Conservation (phyloP, 495 filamentous ascomycete species). For the Viridothelium virens region DNA sequence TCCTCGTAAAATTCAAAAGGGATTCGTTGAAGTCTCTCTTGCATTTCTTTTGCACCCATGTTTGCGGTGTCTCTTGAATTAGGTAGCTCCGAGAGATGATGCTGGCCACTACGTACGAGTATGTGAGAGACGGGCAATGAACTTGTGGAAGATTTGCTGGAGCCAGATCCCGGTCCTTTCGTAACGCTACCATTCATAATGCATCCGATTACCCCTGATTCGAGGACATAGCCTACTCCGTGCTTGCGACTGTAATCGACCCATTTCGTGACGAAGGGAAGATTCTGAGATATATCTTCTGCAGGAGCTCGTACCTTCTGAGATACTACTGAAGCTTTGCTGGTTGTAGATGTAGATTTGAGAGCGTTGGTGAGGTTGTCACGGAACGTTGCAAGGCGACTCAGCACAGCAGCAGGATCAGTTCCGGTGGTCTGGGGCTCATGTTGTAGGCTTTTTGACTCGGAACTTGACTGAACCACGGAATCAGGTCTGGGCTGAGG, state of each 20-base stretch:
- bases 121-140: slow-evolving; percentile 31
- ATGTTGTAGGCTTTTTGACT: background rate
- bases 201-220: slow-evolving; percentile 35
- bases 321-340: slow-evolving; percentile 9
- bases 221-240: slow-evolving; percentile 36
- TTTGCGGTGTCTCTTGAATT: slow-evolving; percentile 38
- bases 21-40: slow-evolving; percentile 53
- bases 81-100: background rate
- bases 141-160: slow-evolving; percentile 2
- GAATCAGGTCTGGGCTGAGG: background rate
- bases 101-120: slow-evolving; percentile 37
- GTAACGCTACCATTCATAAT: slow-evolving; percentile 26
- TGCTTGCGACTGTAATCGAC: slow-evolving; percentile 39
- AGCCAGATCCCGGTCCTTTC: background rate
- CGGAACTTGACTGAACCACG: background rate
- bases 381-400: slow-evolving; percentile 28
- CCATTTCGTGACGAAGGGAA: slow-evolving; percentile 38
- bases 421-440: slow-evolving; percentile 19
- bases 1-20: slow-evolving; percentile 56
- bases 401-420: slow-evolving; percentile 31
- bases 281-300: slow-evolving; percentile 14
- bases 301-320: background rate
- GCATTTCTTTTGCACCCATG: slow-evolving; percentile 47
- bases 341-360: slow-evolving; percentile 15
- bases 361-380: slow-evolving; percentile 33